Conservation (phyloP, 2,329 filamentous ascomycete species). For the Microsporum ferrugineum region DNA sequence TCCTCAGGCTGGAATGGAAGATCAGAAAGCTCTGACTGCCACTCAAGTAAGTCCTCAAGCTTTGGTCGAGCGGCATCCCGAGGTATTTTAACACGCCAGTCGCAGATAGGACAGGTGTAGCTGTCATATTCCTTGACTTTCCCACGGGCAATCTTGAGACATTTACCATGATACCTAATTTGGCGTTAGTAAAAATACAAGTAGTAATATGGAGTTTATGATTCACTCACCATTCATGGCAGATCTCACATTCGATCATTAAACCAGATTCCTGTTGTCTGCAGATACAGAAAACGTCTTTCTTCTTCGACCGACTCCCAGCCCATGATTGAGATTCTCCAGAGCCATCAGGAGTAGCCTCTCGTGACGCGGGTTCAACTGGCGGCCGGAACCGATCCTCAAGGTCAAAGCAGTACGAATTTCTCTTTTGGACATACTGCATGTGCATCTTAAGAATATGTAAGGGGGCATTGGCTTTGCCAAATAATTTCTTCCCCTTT, state of each 20-base stretch:
- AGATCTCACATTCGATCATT: constrained; percentile 99
- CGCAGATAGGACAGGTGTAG: constrained; percentile 95
- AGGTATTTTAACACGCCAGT: constrained; percentile 93
- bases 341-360: constrained; percentile 53
- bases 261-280: constrained; percentile 85
- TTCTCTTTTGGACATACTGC: constrained; percentile 82
- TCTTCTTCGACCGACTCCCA: constrained; percentile 43
- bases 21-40: constrained; percentile 68
- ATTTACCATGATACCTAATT: constrained; percentile 87
- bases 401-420: constrained; percentile 82
- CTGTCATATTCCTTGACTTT: constrained; percentile 98
- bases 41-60: constrained; percentile 72
- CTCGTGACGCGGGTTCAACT: constrained; percentile 81
- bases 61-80: constrained; percentile 92
- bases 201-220: constrained; percentile 2
- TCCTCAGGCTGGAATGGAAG: constrained; percentile 95
- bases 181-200: not conserved
- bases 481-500: constrained; percentile 92
- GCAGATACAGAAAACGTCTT: constrained; percentile 96
- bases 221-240: constrained; percentile 79
- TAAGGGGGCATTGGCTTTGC: constrained; percentile 91
- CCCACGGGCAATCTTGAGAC: constrained; percentile 89
- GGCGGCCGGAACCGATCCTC: constrained; percentile 79
- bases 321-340: constrained; percentile 36
- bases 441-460: constrained; percentile 94